phyloP scores from a whole-genome alignment of 176 grass and related monocot species.

The sorghum (Sorghum bicolor) region DNA sequence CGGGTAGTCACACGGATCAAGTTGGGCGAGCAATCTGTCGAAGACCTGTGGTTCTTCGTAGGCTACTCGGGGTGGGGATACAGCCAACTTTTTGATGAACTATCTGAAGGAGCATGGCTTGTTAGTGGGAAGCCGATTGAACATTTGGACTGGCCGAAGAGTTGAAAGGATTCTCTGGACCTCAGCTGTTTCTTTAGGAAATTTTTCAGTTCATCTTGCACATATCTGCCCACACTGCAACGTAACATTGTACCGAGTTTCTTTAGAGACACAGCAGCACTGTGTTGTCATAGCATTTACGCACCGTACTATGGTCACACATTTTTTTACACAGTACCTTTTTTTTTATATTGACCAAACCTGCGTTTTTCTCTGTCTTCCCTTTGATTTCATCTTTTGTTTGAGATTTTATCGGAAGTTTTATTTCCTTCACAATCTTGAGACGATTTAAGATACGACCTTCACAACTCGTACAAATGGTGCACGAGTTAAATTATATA shows the following conservation, averaged over 20 bases:
- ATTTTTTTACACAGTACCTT: not conserved
- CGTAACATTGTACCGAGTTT: not conserved
- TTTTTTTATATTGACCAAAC: not conserved
- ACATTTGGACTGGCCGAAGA: slow-evolving; percentile 65
- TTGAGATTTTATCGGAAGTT: not conserved
- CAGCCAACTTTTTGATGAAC: slow-evolving; percentile 72
- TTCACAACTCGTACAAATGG: not conserved
- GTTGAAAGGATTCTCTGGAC: slow-evolving; percentile 31
- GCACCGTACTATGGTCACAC: not conserved
- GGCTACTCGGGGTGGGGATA: slow-evolving; percentile 74
- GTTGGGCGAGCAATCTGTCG: slow-evolving; percentile 36
- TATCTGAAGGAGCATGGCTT: slow-evolving; percentile 65
- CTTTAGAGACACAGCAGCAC: not conserved
- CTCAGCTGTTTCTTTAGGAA: not conserved
- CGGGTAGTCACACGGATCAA: slow-evolving; percentile 44
- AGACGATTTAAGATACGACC: not conserved
- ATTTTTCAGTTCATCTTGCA: slow-evolving; percentile 10
- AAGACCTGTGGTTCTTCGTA: slow-evolving; percentile 81
- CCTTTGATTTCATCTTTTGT: not conserved
- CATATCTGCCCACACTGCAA: not conserved
- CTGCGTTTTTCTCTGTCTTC: not conserved
- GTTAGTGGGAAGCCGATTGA: slow-evolving; percentile 32
- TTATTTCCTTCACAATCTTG: not conserved
- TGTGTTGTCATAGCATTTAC: not conserved
- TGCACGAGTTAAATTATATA: too few species aligned